Conservation (phyloP, 139 green algal genomes). For the Tetradesmus lagerheimii region DNA sequence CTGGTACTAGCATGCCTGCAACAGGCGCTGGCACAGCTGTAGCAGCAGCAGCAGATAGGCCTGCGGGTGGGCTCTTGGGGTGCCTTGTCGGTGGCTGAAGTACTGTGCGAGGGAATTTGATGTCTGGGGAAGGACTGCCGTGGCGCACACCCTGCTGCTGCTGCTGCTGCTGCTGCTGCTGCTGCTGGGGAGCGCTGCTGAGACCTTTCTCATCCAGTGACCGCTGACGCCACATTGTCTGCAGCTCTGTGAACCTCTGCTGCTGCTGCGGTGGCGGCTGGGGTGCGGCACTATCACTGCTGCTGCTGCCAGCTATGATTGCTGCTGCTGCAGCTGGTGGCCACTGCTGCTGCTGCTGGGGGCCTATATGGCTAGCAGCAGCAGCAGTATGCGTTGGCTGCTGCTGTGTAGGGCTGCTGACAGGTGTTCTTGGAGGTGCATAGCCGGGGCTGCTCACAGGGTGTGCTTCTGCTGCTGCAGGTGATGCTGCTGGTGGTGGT, state of each 20-base stretch:
- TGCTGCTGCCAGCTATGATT: neutral
- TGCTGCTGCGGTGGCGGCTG: neutral
- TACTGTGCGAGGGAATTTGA: neutral
- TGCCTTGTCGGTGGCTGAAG: neutral
- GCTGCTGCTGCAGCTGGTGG: neutral
- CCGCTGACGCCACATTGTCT: neutral
- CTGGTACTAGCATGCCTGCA: no score
- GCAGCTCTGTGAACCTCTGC: neutral
- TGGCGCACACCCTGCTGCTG: neutral
- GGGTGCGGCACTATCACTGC: neutral
- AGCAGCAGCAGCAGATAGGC: neutral
- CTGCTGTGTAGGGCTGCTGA: neutral
- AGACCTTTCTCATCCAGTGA: neutral
- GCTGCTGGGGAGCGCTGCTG: neutral
- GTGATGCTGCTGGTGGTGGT: neutral
- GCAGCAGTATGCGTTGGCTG: neutral
- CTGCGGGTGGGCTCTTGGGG: neutral
- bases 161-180: conserved; percentile 15
- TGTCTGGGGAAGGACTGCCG: neutral
- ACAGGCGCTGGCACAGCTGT: neutral
- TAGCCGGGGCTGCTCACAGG: neutral
- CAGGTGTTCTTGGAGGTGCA: neutral
- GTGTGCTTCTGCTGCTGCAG: neutral
- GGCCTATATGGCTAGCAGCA: neutral
- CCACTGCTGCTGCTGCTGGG: neutral